These are phyloP conservation scores for Beauveria sp. DNA, from an alignment of 2,329 filamentous ascomycete species.

Conservation along the genomic window DNA sequence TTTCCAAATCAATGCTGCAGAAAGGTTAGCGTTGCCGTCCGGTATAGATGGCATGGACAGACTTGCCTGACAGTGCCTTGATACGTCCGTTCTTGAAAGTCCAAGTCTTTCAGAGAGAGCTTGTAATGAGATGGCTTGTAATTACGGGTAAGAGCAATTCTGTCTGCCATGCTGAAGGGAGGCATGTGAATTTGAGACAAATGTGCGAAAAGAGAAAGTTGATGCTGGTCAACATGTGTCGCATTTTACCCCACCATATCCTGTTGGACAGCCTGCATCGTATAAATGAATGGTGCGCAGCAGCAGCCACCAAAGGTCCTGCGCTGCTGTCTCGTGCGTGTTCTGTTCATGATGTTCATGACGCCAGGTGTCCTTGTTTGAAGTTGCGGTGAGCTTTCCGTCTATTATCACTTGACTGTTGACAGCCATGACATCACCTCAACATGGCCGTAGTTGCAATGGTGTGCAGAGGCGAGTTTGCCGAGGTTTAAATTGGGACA, in stretches of 20 bases:
- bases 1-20: conserved; percentile 1
- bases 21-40: neutral
- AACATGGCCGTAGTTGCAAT: too few species aligned
- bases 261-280: neutral
- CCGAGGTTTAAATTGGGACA: too few species aligned
- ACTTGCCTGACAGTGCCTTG: conserved; percentile 10
- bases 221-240: neutral
- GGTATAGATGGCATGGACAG: too few species aligned
- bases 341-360: neutral
- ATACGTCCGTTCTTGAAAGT: conserved; percentile 7
- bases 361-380: neutral
- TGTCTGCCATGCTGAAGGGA: neutral
- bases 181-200: neutral
- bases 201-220: neutral
- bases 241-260: neutral
- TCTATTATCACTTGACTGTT: too few species aligned
- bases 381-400: too few species aligned
- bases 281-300: neutral
- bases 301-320: neutral
- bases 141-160: neutral
- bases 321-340: neutral
- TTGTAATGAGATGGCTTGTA: conserved; percentile 6
- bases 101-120: conserved; percentile 4
- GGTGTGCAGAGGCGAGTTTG: too few species aligned
- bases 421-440: too few species aligned